Percentiles rank a stretch among this genome's conserved stretches.
Conservation (phyloP, 108 stramenopile species). For the Skeletonema menzelii region DNA sequence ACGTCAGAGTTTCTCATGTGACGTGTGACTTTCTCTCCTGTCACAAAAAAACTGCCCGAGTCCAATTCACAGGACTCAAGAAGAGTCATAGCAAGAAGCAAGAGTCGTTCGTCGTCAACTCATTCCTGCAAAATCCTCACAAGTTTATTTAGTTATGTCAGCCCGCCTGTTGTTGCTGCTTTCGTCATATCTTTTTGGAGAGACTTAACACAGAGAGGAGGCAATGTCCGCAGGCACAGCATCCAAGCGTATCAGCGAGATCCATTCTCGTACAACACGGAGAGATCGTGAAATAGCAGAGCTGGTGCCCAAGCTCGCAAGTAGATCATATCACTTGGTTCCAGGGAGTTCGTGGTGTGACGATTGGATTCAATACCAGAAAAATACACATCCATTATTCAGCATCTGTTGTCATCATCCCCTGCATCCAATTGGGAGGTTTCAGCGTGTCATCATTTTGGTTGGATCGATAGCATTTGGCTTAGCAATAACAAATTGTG, state of each 20-base stretch:
- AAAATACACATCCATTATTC: conserved; percentile 84
- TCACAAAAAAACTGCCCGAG: too few species aligned
- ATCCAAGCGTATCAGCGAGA: neutral
- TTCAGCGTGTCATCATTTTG: conserved; percentile 67
- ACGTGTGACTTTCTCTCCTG: too few species aligned
- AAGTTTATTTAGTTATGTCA: too few species aligned
- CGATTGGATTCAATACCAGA: conserved; percentile 77
- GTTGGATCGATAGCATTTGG: conserved; percentile 75
- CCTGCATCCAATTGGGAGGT: conserved; percentile 64
- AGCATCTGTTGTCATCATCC: conserved; percentile 71
- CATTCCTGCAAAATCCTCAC: too few species aligned
- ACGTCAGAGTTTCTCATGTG: too few species aligned
- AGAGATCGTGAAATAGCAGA: neutral
- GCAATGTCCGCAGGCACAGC: neutral
- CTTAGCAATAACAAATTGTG: conserved; percentile 71
- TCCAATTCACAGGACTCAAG: too few species aligned
- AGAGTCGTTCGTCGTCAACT: too few species aligned
- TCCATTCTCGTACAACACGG: neutral
- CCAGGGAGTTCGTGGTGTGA: conserved; percentile 54
- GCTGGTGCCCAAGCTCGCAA: conserved; percentile 44
- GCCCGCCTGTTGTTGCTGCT: neutral
- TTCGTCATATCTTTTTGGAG: neutral
- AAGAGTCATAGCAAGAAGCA: too few species aligned
- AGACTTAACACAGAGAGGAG: too few species aligned
- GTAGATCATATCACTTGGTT: conserved; percentile 63